Conservation (phyloP, 352 stramenopile species). For the Halophytophthora batemanensis region DNA sequence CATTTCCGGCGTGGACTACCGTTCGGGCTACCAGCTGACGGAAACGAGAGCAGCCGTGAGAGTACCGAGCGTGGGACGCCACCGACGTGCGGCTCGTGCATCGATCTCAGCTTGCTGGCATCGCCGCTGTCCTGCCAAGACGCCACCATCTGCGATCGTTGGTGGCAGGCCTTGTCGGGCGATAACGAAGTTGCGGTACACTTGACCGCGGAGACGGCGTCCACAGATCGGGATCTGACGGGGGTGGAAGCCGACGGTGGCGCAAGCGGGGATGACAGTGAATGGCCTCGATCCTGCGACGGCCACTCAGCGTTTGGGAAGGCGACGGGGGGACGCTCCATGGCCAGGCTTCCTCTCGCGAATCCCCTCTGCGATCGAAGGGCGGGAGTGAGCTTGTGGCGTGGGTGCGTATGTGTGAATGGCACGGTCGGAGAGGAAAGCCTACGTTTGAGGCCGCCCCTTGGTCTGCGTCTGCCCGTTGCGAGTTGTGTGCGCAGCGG, state of each 20-base stretch:
- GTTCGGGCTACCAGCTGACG: constrained; percentile 12
- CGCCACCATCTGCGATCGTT: constrained; percentile 26
- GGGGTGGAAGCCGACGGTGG: constrained; percentile 24
- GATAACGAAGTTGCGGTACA: constrained; percentile 23
- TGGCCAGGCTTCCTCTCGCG: constrained; percentile 13
- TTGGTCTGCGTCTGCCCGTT: not conserved
- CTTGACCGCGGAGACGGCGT: constrained; percentile 10
- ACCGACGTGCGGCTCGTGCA: constrained; percentile 27
- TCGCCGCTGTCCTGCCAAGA: constrained; percentile 14
- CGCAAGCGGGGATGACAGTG: constrained; percentile 1
- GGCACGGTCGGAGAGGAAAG: constrained; percentile 7
- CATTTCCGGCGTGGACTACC: constrained; percentile 29
- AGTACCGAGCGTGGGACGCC: constrained; percentile 27
- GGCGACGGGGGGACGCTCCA: constrained; percentile 12
- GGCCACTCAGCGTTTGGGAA: constrained; percentile 20
- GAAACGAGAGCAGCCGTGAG: constrained; percentile 18
- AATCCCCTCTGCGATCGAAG: constrained; percentile 31
- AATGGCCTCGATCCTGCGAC: not conserved
- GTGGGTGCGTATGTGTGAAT: constrained; percentile 14
- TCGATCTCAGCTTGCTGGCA: constrained; percentile 12
- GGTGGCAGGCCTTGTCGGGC: constrained; percentile 13
- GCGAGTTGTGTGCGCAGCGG: no score
- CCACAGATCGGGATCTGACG: constrained; percentile 6
- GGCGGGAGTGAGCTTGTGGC: constrained; percentile 13
- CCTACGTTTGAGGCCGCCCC: not conserved